Evolutionary conservation across 2,329 filamentous ascomycete species (phyloP), one percentile per base, ranked within the genome.

Genomic region (Phoma sp.): DNA sequence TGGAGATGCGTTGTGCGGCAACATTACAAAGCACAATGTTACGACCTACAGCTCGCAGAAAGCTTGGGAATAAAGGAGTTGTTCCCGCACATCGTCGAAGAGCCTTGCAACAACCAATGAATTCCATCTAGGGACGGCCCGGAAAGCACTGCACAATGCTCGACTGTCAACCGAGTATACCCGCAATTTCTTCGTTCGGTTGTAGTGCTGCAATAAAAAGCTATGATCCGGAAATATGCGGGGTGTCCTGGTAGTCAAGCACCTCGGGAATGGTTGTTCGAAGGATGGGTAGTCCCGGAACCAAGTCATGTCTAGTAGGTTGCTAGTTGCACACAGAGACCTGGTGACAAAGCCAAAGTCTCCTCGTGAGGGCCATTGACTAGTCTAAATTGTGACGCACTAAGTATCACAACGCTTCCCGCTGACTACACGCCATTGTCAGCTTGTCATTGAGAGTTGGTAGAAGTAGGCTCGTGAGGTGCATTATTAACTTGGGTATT

Each of bases 401-500:
- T 30, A 7, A 11, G 28, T 5, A 30, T 7, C 23, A 25, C 9
- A 30, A 30, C 9, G 28, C 28, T 11, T 30, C 28, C 5, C 10
- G 28, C 2, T 38, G n/a, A 32, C 12, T 25, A 17, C 17, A 3
- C 20, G 10, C 15, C n/a, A 33, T 10, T 33, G 20, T 33, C 20
- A 33, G 20, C 25, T 39, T 4, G 10, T 20, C 15, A 21, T 3
- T 17, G 20, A 28, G 18, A 20, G 25, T 12, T 12, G 4, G 20
- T 5, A 18, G 29, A 10, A 33, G 15, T 10, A 25, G 14, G 17
- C 10, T 40, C 26, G 12, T 11, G 21, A n/a, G 14, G 9, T 43
- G 33, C 29, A 28, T 43, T 26, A 28, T 45, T 28, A 52, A 52
- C 28, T 40, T 53, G 45, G 45, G 48, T 56, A 53, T 56, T 47